Evolutionary conservation across 1,139 yeast genomes (phyloP).

Genomic region (Kluyveromyces marxianus): DNA sequence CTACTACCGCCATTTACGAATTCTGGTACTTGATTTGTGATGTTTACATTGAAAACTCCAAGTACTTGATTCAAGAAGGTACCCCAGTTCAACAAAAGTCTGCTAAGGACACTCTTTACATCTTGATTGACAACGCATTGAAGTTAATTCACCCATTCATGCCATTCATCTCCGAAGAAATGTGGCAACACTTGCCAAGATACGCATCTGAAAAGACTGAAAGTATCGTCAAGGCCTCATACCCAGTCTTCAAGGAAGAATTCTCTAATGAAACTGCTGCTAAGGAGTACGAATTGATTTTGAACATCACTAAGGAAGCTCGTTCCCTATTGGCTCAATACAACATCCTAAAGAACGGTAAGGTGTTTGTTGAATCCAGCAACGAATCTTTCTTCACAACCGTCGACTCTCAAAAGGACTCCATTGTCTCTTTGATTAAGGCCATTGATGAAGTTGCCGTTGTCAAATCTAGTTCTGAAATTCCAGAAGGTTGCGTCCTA

Average conservation of each 20-base stretch:
- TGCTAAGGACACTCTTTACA: constrained; percentile 90
- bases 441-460: constrained; percentile 71
- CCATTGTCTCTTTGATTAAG: constrained; percentile 84
- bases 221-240: constrained; percentile 73
- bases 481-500: constrained; percentile 87
- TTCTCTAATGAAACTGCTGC: constrained; percentile 60
- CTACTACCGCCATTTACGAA: constrained; percentile 81
- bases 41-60: constrained; percentile 95
- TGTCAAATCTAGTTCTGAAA: constrained; percentile 45
- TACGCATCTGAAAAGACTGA: constrained; percentile 61
- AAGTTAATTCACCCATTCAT: constrained; percentile 93
- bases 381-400: constrained; percentile 43
- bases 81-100: constrained; percentile 73
- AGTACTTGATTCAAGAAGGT: constrained; percentile 87
- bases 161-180: constrained; percentile 95
- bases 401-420: constrained; percentile 64
- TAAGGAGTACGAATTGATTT: constrained; percentile 69
- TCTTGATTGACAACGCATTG: constrained; percentile 86
- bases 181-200: constrained; percentile 98
- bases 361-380: constrained; percentile 67
- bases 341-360: constrained; percentile 80
- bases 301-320: constrained; percentile 84
- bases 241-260: constrained; percentile 58
- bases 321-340: constrained; percentile 90
- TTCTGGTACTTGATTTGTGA: constrained; percentile 97